Evolutionary conservation across 768 basidiomycete genomes (phyloP), one percentile per base, ranked within the genome.

Genomic region (Mycena rosella): DNA sequence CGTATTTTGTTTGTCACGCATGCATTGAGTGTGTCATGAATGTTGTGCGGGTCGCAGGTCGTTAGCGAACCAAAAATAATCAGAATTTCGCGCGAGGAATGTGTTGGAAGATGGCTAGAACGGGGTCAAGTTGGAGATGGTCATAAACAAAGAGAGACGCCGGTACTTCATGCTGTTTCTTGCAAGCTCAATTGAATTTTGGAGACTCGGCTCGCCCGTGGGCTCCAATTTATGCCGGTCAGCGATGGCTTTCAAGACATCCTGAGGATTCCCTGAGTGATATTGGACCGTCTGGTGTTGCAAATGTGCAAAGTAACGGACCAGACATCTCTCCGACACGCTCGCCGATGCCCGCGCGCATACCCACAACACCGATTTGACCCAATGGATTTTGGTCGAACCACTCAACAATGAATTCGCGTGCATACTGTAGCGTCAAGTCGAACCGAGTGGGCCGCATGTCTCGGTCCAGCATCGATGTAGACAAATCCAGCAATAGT

Each of bases 301-400:
- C 44, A 47, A 52, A 24, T 34, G 24, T 47, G 18, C 32, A 65
- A 18, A 18, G 32, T 51, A 52, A 72, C 88, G 53, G 74, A 95
- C 96, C 97, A 72, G 96, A 94, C 91, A 99, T 94, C 67, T 96
- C 93, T 2, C 94, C 89, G 45, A 99, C 82, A 4, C 94, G 88
- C 78, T 99, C 98, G 0, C 96, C 96, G 26, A 98, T 78, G 0
- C 98, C 95, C 36, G 94, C 89, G 26, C 96, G 85, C 88, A 99
- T 95, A 7, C 94, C 95, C 20, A 99, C 95, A 32, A 99, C 82
- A 2, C 96, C 97, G 70, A 99, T 94, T 79, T 99, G 98, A 24
- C 97, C 96, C 15, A 99, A 85, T 1, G 98, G 98, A 75, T 99
- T 99, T 81, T 99, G 98, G 80, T 99, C 98, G 78, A 99, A 99